A percentile compares a stretch with the other conserved stretches of the same genome.
Evolutionary conservation across 768 basidiomycete species (phyloP).

Genomic region (Pleurotus citrinopileatus): DNA sequence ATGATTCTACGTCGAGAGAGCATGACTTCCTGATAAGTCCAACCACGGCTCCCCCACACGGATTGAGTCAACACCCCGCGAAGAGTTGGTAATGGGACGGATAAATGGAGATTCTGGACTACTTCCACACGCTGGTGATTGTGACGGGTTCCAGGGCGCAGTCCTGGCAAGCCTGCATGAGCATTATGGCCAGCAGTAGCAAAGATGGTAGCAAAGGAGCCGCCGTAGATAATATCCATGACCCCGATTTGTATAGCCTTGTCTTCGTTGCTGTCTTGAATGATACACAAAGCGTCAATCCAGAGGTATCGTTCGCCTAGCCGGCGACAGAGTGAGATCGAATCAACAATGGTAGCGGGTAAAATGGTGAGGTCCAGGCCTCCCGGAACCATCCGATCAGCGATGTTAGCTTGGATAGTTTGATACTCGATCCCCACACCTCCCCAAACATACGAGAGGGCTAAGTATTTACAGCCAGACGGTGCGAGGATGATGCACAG

Average conservation of each 20-base stretch:
- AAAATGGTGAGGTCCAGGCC: not conserved
- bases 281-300: conserved; percentile 1
- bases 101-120: not conserved
- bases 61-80: not conserved
- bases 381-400: not conserved
- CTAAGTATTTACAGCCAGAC: too few relatives aligned
- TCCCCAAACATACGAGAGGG: too few relatives aligned
- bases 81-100: not conserved
- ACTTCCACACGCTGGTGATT: not conserved
- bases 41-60: not conserved
- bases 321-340: not conserved
- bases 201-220: not conserved
- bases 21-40: conserved; percentile 6
- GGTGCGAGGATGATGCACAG: too few relatives aligned
- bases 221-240: not conserved
- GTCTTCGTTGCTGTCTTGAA: not conserved
- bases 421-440: not conserved
- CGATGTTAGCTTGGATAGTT: not conserved
- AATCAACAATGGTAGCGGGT: not conserved
- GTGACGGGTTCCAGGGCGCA: not conserved
- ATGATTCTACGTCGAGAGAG: not conserved
- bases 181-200: not conserved
- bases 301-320: conserved; percentile 1
- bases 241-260: not conserved
- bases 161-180: not conserved